Conservation (phyloP, 2,329 filamentous ascomycete genomes). For the Cytospora paraplurivora region DNA sequence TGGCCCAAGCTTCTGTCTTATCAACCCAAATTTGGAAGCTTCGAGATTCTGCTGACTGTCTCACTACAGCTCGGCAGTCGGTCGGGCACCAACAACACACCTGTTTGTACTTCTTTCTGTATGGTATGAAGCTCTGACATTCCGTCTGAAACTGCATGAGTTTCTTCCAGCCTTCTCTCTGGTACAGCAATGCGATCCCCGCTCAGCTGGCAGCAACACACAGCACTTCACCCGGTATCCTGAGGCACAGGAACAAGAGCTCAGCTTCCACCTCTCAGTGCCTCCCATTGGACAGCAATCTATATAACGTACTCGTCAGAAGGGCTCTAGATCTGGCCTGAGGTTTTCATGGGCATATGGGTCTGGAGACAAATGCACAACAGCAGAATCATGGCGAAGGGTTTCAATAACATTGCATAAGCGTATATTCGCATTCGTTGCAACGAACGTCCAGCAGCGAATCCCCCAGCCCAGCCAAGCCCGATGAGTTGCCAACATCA, state of each 20-base stretch:
- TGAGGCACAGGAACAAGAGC: too few relatives aligned
- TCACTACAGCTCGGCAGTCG: neutral
- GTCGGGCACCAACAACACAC: neutral
- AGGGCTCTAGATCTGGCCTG: neutral
- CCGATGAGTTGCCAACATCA: neutral
- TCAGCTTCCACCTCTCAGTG: neutral
- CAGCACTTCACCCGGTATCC: neutral
- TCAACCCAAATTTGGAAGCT: constrained; percentile 31
- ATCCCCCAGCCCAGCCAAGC: neutral
- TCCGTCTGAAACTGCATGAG: neutral
- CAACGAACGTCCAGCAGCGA: neutral
- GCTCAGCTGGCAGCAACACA: neutral
- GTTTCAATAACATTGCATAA: neutral
- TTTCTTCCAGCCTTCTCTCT: neutral
- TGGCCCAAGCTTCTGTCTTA: constrained; percentile 32
- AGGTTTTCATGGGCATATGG: neutral
- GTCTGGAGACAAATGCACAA: neutral
- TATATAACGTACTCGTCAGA: neutral
- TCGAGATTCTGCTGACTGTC: constrained; percentile 1
- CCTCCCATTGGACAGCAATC: neutral
- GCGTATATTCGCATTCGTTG: neutral
- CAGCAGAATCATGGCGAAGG: neutral
- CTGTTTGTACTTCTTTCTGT: neutral
- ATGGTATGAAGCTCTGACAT: neutral
- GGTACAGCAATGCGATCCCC: neutral